Evolutionary conservation across 2,329 filamentous ascomycete genomes (phyloP).

Genomic region (Cryphonectria naterciae): DNA sequence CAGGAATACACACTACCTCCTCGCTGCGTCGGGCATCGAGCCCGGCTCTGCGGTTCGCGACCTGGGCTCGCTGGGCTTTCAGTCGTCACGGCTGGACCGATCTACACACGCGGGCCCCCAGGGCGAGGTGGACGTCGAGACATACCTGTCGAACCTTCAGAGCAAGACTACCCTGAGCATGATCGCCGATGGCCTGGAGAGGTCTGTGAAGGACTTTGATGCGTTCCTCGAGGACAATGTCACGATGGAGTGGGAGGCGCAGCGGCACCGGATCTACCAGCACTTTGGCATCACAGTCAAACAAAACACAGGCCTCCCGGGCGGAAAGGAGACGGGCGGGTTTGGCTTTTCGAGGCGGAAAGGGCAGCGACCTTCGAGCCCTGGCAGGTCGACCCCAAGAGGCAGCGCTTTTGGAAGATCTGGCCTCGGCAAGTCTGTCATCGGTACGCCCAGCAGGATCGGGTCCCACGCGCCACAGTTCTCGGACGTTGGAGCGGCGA

Average conservation of each 20-base stretch:
- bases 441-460: constrained; percentile 75
- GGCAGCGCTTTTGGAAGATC: constrained; percentile 67
- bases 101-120: constrained; percentile 31
- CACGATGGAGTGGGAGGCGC: constrained; percentile 92
- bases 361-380: constrained; percentile 38
- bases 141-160: constrained; percentile 83
- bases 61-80: constrained; percentile 75
- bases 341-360: constrained; percentile 64
- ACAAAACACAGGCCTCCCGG: constrained; percentile 43
- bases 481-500: constrained; percentile 66
- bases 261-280: constrained; percentile 90
- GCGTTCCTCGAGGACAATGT: constrained; percentile 92
- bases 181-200: constrained; percentile 87
- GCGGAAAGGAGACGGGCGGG: constrained; percentile 53
- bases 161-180: constrained; percentile 89
- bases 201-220: constrained; percentile 90
- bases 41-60: constrained; percentile 85
- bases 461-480: constrained; percentile 69
- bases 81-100: constrained; percentile 46
- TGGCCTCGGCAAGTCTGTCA: constrained; percentile 79
- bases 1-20: constrained; percentile 81
- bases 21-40: constrained; percentile 91
- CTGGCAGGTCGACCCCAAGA: constrained; percentile 41
- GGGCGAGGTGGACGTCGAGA: constrained; percentile 70
- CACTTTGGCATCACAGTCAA: constrained; percentile 85